Evolutionary conservation across 2,329 filamentous ascomycete species (phyloP), one percentile per base, ranked within the genome.

Genomic region (Cladosporium sp.): DNA sequence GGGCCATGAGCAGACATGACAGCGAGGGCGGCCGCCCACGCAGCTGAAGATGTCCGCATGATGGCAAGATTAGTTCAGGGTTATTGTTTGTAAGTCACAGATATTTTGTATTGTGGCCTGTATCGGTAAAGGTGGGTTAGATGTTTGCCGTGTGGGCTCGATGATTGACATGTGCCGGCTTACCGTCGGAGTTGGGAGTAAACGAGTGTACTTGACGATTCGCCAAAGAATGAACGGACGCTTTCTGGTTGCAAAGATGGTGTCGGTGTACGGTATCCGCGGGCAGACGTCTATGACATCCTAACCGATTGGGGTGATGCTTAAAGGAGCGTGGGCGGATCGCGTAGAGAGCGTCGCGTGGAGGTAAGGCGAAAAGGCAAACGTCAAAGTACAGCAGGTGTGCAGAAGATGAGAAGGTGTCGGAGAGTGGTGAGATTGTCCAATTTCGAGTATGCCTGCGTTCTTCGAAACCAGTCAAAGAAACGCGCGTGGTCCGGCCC

Each of bases 151-250:
- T 50, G 45, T 48, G 40, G 43, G 47, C 55, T 59, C 51, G 30
- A 15, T 22, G 30, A 39, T 34, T 15, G 47, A 55, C 52, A 50
- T 49, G 44, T 36, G 49, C 47, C 39, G 24, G 51, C 58, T 54
- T 55, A 65, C 61, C 65, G 67, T 73, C 63, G 66, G 64, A 64
- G 60, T 55, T 56, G 53, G 54, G 55, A 64, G 60, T 67, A 76
- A 77, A 75, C 73, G 74, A 77, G 71, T 76, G 74, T 71, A 73
- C 66, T 73, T 75, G 73, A 75, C 73, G 63, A 60, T 54, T 56
- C 59, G 61, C 59, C 63, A 59, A n/a, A n/a, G n/a, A n/a, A 51
- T 50, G 54, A 58, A 48, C 30, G 37, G 22, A 58, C 22, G 55
- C 58, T 54, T 58, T 56, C 54, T 58, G 36, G 52, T 42, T 45